These are phyloP conservation scores for Phytopythium aichiense DNA, from an alignment of 352 stramenopile species.

Conservation along the genomic window DNA sequence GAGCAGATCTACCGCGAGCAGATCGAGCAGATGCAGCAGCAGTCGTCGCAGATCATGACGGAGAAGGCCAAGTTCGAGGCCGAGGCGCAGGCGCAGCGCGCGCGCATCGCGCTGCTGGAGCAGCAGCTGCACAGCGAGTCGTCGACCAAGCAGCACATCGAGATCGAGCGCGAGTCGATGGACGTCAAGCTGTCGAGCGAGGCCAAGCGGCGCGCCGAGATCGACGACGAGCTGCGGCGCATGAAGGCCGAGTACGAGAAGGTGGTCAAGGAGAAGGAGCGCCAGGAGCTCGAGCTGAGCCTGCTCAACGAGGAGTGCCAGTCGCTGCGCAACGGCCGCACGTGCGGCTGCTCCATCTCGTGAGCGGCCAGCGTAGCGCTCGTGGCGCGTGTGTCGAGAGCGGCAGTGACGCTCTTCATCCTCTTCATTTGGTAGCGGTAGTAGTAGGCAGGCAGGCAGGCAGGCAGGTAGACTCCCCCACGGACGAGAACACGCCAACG, in stretches of 20 bases:
- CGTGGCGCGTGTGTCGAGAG: neutral
- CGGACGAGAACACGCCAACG: neutral
- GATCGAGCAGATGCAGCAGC: constrained; percentile 80
- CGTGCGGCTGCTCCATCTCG: constrained; percentile 65
- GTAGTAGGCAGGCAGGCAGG: neutral
- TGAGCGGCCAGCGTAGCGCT: constrained; percentile 18
- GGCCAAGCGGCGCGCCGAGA: constrained; percentile 48
- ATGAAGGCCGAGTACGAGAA: constrained; percentile 69
- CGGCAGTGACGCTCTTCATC: neutral
- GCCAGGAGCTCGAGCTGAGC: constrained; percentile 73
- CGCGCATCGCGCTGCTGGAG: constrained; percentile 69
- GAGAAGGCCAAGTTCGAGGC: constrained; percentile 70
- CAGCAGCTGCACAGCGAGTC: constrained; percentile 56
- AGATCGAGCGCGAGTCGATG: constrained; percentile 75
- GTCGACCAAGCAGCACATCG: constrained; percentile 60
- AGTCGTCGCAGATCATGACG: constrained; percentile 70
- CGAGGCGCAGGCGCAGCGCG: constrained; percentile 59
- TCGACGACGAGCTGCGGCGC: constrained; percentile 51
- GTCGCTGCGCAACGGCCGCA: constrained; percentile 64
- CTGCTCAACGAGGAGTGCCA: constrained; percentile 76
- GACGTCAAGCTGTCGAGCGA: constrained; percentile 63
- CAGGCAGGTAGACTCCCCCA: neutral
- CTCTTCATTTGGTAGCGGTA: constrained; percentile 2
- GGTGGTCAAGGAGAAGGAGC: constrained; percentile 79
- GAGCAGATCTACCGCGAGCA: constrained; percentile 86